Base-by-base conservation (phyloP, 2,329 filamentous ascomycete species). In the Orbilia oligospora region DNA sequence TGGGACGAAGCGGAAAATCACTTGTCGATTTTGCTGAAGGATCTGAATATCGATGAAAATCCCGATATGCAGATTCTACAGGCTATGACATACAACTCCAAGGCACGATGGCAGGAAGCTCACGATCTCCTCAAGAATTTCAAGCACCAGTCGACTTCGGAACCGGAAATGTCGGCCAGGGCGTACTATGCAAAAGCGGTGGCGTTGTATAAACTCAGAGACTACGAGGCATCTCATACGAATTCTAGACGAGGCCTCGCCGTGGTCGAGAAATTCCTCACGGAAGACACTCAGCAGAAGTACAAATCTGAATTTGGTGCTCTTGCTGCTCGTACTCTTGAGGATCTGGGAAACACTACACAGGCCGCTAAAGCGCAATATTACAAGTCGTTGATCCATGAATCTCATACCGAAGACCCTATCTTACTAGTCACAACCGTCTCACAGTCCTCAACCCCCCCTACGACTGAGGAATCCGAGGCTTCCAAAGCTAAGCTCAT, bases 151-250 rank as follows among this genome's bases (percentile, higher is more conserved):
- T 78, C 75, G 24, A 30, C 56, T 10, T 78, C 75, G 24, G 75
- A 78, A 55, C 68, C 75, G 0, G 75, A 78, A 30, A 24, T 78
- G 9, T 78, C 75, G 10, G 53, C 44, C 3, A 56, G 68, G 24
- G 75, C 75, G 20, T 72, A 72, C 64, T 78, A 78, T 68, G 63
- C 75, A 30, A 78, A 69, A 56, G 75, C 75, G 6, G 68, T 78
- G 36, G 68, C 75, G 9, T 27, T 78, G 2, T 78, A 78, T 55
- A 78, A 78, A 18, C 75, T 78, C 9, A 72, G 58, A 22, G 75
- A 78, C 53, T 78, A 78, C 63, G 75, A 61, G 22, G 27, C 75
- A 5, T 55, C 68, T 27, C 75, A 78, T 33, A 36, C 56, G 44
- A 78, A 77, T 36, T 63, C 67, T 41, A 67, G 73, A 33, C 49